Evolutionary conservation across 768 basidiomycete species (phyloP).

Genomic region (Chalciporus chontae): DNA sequence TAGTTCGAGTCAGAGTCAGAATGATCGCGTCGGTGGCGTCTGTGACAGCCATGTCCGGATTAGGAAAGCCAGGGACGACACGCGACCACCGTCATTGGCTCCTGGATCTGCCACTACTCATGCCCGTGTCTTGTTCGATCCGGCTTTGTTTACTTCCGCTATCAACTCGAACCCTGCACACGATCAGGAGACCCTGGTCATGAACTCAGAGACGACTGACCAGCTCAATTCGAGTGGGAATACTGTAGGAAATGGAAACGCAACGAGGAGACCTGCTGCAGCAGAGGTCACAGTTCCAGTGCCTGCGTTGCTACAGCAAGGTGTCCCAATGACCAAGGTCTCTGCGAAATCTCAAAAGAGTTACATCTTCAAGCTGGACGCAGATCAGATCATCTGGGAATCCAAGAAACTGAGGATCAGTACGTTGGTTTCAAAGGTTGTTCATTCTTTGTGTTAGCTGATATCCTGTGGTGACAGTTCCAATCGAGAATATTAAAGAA

Average conservation of each 20-base stretch:
- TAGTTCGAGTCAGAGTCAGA: constrained; percentile 8
- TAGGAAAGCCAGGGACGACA: constrained; percentile 15
- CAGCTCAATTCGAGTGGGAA: neutral
- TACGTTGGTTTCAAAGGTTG: constrained; percentile 33
- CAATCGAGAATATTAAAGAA: constrained; percentile 85
- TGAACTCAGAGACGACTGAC: neutral
- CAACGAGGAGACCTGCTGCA: constrained; percentile 4
- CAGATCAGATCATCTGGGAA: constrained; percentile 77
- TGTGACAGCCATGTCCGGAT: constrained; percentile 16
- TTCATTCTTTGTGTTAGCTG: too few species aligned
- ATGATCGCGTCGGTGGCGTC: neutral
- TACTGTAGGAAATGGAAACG: neutral
- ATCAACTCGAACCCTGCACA: neutral
- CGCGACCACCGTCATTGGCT: neutral
- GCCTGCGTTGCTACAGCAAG: constrained; percentile 54
- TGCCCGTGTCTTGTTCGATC: neutral
- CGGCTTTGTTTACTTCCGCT: neutral
- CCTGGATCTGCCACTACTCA: neutral
- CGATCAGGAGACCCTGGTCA: neutral
- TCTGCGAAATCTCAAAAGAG: constrained; percentile 74
- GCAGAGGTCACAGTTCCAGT: constrained; percentile 42
- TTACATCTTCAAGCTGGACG: constrained; percentile 66
- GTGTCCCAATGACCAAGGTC: constrained; percentile 79
- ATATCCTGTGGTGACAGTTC: constrained; percentile 44
- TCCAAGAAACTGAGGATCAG: constrained; percentile 67